Base-by-base conservation (phyloP, 306 rosid species). In the Pyrus pyrifolia region DNA sequence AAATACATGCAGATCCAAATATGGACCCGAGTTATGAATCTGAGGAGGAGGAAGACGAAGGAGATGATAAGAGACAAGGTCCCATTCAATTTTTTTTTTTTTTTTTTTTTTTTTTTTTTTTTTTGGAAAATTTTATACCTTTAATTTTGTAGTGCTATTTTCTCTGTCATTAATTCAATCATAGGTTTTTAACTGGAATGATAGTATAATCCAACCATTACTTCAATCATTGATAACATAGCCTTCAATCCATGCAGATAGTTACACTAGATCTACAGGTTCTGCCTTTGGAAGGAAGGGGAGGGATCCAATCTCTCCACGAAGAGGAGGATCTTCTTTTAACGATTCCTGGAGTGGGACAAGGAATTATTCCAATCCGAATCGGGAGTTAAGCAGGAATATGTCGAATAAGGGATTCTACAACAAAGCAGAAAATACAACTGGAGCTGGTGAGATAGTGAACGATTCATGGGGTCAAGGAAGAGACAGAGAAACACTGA, bases 11-110 rank as follows among this genome's bases (percentile, higher is more conserved):
- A 8, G 99, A 96, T 86, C 98, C 99, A 38, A 89, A 92, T 35
- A 96, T 96, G 99, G 97, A 96, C 87, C 99, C 99, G 35, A 92
- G 87, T 86, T 86, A 91, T 71, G 97, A 89, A 82, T 96, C 99
- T 8, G 99, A 96, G 77, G 97, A 92, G 75, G 99, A 93, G 64
- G 97, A 85, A 83, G 95, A 86, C 31, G 95, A 90, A 83, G 78
- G 86, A 73, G 90, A 85, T 82, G 89, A 89, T 76, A 88, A 84
- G 84, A 84, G 83, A 90, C 89, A 81, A 86, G 94, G 90, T 89
- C 55, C 33, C 53, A 70, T 63, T 76, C 52, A 70, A 29, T 44
- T 5, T 60, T 30, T 31, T 59, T 44, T 68, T 40, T 31, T 40
- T 31, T 59, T 44, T 68, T 40, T 31, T 40, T n/a, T 66, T 31